phyloP scores from a whole-genome alignment of 2,329 filamentous ascomycete genomes.

The Teratosphaeriaceae sp. region DNA sequence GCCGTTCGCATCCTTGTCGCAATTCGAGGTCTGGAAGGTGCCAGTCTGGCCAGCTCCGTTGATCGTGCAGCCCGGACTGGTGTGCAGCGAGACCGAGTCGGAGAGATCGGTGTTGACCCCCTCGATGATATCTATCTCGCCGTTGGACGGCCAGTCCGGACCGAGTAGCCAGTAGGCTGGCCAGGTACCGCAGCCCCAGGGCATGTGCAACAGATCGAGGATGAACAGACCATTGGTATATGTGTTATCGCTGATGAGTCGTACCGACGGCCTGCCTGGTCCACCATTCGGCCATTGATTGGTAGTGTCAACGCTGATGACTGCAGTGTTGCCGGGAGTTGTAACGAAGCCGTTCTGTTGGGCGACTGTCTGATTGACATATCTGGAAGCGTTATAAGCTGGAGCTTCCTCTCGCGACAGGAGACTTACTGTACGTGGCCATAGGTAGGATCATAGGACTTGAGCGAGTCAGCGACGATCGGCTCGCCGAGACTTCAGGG shows the following conservation, averaged over 20 bases:
- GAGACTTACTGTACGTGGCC: slow-evolving; percentile 35
- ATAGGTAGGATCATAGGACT: slow-evolving; percentile 26
- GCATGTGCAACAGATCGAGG: slow-evolving; percentile 33
- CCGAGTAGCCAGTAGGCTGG: slow-evolving; percentile 37
- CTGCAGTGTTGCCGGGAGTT: slow-evolving; percentile 15
- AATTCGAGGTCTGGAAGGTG: slow-evolving; percentile 21
- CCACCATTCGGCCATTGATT: slow-evolving; percentile 40
- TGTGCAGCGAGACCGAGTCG: slow-evolving; percentile 29
- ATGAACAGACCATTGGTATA: slow-evolving; percentile 35
- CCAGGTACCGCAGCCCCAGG: slow-evolving; percentile 34
- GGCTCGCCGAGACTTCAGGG: not conserved
- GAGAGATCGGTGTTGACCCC: slow-evolving; percentile 24
- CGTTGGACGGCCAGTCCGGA: slow-evolving; percentile 40
- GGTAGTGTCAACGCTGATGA: slow-evolving; percentile 29
- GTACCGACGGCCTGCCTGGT: slow-evolving; percentile 31
- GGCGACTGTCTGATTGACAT: slow-evolving; percentile 35
- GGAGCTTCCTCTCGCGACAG: slow-evolving; percentile 7
- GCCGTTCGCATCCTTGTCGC: slow-evolving; percentile 17
- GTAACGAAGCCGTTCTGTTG: slow-evolving; percentile 25
- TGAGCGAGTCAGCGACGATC: not conserved
- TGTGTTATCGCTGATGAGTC: slow-evolving; percentile 30
- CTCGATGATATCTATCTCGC: slow-evolving; percentile 37
- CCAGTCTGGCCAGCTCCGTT: slow-evolving; percentile 25
- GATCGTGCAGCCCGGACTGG: slow-evolving; percentile 24
- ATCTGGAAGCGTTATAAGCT: slow-evolving; percentile 17